phyloP scores from a whole-genome alignment of 2,329 filamentous ascomycete species.

The Fusarium continuum region DNA sequence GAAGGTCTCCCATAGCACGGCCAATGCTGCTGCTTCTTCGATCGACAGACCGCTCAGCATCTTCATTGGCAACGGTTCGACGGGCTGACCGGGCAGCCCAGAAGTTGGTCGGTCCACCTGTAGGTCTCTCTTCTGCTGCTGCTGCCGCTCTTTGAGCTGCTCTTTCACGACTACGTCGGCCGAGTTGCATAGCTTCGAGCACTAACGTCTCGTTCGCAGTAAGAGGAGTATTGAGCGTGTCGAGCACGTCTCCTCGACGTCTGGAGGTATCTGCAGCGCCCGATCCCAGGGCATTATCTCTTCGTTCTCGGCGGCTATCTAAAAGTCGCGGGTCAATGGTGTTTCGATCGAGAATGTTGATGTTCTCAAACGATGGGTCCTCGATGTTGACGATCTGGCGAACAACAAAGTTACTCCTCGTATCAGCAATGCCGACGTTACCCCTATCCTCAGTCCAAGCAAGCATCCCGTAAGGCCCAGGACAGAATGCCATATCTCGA shows the following conservation, averaged over 20 bases:
- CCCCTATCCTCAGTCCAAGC: constrained; percentile 94
- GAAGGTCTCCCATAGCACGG: constrained; percentile 52
- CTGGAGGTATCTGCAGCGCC: constrained; percentile 23
- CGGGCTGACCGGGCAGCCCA: constrained; percentile 29
- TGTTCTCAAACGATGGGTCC: constrained; percentile 64
- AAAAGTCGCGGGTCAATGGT: constrained; percentile 64
- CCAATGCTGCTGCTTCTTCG: constrained; percentile 50
- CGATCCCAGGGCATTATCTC: constrained; percentile 26
- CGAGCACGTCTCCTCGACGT: constrained; percentile 48
- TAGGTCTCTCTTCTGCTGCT: constrained; percentile 28
- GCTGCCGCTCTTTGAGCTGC: constrained; percentile 38
- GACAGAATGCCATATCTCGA: constrained; percentile 90
- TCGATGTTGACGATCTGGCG: constrained; percentile 76
- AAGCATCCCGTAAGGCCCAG: constrained; percentile 87
- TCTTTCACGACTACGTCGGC: constrained; percentile 61
- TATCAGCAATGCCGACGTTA: constrained; percentile 76
- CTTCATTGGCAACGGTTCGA: constrained; percentile 34
- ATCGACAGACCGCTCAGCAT: constrained; percentile 45
- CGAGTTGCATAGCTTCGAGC: constrained; percentile 64
- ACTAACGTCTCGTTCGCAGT: constrained; percentile 65
- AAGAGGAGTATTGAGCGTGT: constrained; percentile 61
- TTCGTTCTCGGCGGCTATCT: constrained; percentile 57
- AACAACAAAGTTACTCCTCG: constrained; percentile 71
- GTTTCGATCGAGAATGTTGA: constrained; percentile 65
- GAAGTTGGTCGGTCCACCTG: constrained; percentile 9